Base-by-base conservation (phyloP, 768 basidiomycete species). In the Nidularia pulvinata region DNA sequence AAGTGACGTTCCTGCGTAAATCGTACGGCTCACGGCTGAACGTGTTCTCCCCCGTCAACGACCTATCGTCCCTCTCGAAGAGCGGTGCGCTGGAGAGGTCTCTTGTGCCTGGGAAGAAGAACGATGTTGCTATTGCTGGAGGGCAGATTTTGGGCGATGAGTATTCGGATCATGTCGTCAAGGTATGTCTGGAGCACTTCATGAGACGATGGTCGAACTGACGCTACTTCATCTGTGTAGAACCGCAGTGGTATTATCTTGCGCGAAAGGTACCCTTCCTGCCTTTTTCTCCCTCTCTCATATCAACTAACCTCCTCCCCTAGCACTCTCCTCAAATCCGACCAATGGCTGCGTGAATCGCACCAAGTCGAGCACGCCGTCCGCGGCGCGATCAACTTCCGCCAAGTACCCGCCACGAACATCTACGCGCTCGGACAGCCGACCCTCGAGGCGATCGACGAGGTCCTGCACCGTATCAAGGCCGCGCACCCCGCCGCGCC, bases 351-450 rank as follows among this genome's bases (percentile, higher is more conserved):
- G 9, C 80, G 81, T 22, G 85, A 91, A 65, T 89, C 86, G 43
- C 75, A 84, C 53, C 79, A 77, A 46, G 83, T 89, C 42, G 77
- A 81, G 47, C 69, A 83, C 46, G 86, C 81, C 37, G 82, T 98
- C 48, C 87, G 93, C 2, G 97, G 97, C n/a, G 94, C 92, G 1
- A 90, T 92, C 70, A 97, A 97, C 63, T 98, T 97, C 77, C 84
- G 97, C 50, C 88, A 88, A 52, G 83, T 97, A 37, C 85, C 88
- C 0, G 79, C 78, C 5, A 89, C 88, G 19, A 85, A 86, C 45
- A 88, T 98, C 33, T 99, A 93, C 58, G 95, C 94, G 0, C 84
- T 97, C 32, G 95, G 94, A 0, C 97, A 98, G 66, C 97, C 97
- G 1, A 93, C 92, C 0, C 71, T 86, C 48, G 90, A 91, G 53